Evolutionary conservation across 2,329 filamentous ascomycete genomes (phyloP).

Genomic region (Apiospora phragmitis): DNA sequence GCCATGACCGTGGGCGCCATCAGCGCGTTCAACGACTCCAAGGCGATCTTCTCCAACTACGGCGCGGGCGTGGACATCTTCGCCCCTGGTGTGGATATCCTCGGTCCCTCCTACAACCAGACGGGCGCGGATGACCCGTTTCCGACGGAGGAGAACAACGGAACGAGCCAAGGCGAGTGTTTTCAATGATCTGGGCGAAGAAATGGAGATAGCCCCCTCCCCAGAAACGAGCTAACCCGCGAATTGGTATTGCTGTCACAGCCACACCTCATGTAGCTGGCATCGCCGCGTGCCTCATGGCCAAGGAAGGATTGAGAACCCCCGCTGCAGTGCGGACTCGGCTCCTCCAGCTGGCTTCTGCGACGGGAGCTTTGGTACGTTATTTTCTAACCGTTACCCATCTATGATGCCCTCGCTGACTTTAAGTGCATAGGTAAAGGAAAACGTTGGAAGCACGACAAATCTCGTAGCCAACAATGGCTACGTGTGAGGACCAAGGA

Average conservation of each 20-base stretch:
- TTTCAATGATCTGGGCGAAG: not conserved
- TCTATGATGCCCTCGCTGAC: not conserved
- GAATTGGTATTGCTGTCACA: not conserved
- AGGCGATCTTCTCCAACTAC: constrained; percentile 26
- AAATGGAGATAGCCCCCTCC: not conserved
- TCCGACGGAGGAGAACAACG: constrained; percentile 49
- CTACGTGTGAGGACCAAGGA: not conserved
- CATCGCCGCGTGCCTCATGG: constrained; percentile 46
- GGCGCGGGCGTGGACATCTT: constrained; percentile 19
- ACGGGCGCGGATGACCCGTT: constrained; percentile 25
- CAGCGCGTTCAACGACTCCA: constrained; percentile 15
- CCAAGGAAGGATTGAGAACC: constrained; percentile 13
- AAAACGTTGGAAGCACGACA: not conserved
- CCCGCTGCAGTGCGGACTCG: constrained; percentile 17
- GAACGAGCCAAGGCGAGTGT: not conserved
- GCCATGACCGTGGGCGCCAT: constrained; percentile 23
- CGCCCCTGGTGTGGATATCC: constrained; percentile 21
- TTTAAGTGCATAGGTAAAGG: not conserved
- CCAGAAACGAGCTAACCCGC: not conserved
- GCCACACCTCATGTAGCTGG: constrained; percentile 55
- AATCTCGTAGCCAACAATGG: not conserved
- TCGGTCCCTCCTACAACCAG: constrained; percentile 41
- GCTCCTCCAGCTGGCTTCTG: constrained; percentile 13
- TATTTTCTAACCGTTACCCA: no score
- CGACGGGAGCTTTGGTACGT: not conserved